Evolutionary conservation across 495 filamentous ascomycete genomes (phyloP).

Genomic region (Annulohypoxylon stygium): DNA sequence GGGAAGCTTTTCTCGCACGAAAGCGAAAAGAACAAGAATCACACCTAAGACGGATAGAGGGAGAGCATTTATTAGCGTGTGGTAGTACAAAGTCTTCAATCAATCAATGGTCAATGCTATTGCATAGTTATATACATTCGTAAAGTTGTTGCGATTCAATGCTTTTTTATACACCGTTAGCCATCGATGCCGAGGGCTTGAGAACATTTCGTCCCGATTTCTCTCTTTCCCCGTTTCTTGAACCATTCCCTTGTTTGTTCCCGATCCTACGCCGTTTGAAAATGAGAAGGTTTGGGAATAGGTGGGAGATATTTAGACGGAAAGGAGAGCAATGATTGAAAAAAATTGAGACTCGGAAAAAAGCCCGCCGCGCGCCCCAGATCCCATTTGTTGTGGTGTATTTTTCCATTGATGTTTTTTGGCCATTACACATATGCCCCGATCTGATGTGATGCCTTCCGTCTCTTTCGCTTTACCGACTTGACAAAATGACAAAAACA

Average conservation of each 20-base stretch:
- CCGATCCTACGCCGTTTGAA: conserved; percentile 14
- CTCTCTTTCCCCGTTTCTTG: conserved; percentile 1
- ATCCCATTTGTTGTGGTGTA: conserved; percentile 8
- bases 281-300: conserved; percentile 4
- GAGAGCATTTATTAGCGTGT: background rate
- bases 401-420: conserved; percentile 14
- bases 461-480: background rate
- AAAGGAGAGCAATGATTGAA: background rate
- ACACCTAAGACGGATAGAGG: background rate
- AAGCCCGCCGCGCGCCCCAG: conserved; percentile 10
- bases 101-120: conserved; percentile 28
- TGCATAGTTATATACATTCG: conserved; percentile 33
- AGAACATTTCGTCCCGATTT: background rate
- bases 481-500: background rate
- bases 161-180: conserved; percentile 43
- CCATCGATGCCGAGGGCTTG: conserved; percentile 30
- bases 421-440: conserved; percentile 13
- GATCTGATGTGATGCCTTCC: background rate
- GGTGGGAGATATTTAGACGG: background rate
- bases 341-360: conserved; percentile 5
- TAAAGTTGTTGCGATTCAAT: conserved; percentile 28
- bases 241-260: conserved; percentile 12
- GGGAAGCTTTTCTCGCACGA: background rate
- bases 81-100: conserved; percentile 30
- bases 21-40: background rate